phyloP scores from a whole-genome alignment of 176 grass and related monocot species.

The Cenchrus americanus region DNA sequence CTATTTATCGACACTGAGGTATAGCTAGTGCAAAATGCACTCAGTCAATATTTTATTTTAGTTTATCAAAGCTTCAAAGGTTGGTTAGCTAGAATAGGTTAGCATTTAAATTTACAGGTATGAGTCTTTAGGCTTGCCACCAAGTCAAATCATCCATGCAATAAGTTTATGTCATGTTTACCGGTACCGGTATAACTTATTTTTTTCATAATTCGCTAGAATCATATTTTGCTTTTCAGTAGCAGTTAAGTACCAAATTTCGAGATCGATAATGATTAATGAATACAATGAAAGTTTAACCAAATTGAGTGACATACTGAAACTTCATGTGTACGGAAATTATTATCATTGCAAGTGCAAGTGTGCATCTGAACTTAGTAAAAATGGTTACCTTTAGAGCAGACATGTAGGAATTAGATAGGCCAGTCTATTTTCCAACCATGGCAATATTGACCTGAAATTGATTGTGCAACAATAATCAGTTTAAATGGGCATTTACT shows the following conservation, averaged over 20 bases:
- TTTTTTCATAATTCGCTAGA: neutral
- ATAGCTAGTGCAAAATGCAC: neutral
- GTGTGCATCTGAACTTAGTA: no score
- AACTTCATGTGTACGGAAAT: no score
- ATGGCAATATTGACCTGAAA: no score
- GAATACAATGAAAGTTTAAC: neutral
- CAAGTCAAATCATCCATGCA: conserved; percentile 16
- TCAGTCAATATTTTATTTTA: neutral
- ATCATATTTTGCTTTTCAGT: neutral
- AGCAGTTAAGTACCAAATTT: neutral
- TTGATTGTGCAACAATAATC: no score
- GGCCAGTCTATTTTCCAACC: no score
- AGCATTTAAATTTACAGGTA: neutral
- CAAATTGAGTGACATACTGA: neutral
- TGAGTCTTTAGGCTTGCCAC: neutral
- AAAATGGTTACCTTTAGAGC: no score
- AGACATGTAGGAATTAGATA: no score
- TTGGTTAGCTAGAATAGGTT: conserved; percentile 12
- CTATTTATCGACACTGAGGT: neutral
- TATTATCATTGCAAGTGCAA: no score
- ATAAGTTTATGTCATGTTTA: neutral
- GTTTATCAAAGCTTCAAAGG: neutral
- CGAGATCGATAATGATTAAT: neutral
- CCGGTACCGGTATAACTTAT: neutral
- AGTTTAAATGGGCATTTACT: no score